Conservation (phyloP, 345 rosid genomes). For the Mangifera indica region DNA sequence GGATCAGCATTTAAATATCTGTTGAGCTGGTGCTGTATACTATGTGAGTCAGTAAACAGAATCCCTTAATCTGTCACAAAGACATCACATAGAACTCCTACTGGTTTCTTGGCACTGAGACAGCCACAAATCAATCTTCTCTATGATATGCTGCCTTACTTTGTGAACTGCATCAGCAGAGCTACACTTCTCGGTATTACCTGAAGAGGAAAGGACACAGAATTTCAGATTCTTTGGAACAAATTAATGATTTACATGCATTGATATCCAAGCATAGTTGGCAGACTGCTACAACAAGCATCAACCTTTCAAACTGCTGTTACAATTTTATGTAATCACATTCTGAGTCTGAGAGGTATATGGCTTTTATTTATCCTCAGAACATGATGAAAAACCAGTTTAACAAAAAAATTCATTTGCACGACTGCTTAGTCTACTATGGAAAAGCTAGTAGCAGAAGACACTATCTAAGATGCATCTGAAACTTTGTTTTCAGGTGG, state of each 20-base stretch:
- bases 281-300: neutral
- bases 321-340: neutral
- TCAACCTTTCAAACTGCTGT: neutral
- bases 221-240: neutral
- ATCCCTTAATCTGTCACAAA: neutral
- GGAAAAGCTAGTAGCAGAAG: neutral
- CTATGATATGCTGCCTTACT: constrained; percentile 74
- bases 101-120: constrained; percentile 57
- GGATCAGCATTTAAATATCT: constrained; percentile 21
- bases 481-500: neutral
- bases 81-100: constrained; percentile 38
- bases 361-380: neutral
- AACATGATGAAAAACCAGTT: neutral
- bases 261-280: neutral
- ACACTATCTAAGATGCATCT: neutral
- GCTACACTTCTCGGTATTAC: constrained; percentile 72
- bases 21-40: constrained; percentile 23
- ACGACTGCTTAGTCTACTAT: neutral
- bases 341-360: neutral
- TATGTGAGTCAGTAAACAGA: constrained; percentile 17
- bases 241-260: neutral
- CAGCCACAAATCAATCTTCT: constrained; percentile 87
- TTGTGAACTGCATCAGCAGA: constrained; percentile 82
- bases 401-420: neutral
- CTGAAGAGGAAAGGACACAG: constrained; percentile 30